Conservation (phyloP, 2,329 filamentous ascomycete species). For the Macrophomina phaseolina region DNA sequence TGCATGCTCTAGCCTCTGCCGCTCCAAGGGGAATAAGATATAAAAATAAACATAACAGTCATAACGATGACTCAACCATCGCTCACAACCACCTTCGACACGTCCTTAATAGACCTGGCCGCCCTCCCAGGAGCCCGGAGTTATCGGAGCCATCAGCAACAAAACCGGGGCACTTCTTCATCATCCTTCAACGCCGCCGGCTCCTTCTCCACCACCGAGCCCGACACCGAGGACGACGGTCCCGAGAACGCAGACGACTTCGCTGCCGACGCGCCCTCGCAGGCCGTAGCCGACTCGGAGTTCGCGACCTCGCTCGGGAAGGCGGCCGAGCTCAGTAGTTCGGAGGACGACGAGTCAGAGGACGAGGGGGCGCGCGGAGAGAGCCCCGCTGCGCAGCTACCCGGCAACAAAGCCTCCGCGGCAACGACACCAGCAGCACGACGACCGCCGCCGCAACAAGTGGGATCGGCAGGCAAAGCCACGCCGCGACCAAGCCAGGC, state of each 20-base stretch:
- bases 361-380: not conserved
- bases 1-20: not conserved
- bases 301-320: not conserved
- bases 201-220: slow-evolving; percentile 46
- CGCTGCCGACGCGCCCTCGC: slow-evolving; percentile 20
- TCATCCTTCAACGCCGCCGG: not conserved
- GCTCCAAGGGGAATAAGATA: not conserved
- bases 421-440: not conserved
- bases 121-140: not conserved
- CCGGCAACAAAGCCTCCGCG: not conserved
- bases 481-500: not conserved
- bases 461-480: too few species aligned
- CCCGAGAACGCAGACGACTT: slow-evolving; percentile 31
- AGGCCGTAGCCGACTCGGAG: not conserved
- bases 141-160: not conserved
- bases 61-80: slow-evolving; percentile 43
- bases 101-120: slow-evolving; percentile 41
- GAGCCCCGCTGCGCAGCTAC: not conserved
- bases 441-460: not conserved
- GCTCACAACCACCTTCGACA: slow-evolving; percentile 46
- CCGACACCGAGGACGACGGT: slow-evolving; percentile 33
- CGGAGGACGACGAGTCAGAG: not conserved
- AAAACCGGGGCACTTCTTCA: not conserved
- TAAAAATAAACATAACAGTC: too few species aligned
- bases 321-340: not conserved